phyloP scores from a whole-genome alignment of 139 green algal genomes.

The Chlorella sorokiniana region DNA sequence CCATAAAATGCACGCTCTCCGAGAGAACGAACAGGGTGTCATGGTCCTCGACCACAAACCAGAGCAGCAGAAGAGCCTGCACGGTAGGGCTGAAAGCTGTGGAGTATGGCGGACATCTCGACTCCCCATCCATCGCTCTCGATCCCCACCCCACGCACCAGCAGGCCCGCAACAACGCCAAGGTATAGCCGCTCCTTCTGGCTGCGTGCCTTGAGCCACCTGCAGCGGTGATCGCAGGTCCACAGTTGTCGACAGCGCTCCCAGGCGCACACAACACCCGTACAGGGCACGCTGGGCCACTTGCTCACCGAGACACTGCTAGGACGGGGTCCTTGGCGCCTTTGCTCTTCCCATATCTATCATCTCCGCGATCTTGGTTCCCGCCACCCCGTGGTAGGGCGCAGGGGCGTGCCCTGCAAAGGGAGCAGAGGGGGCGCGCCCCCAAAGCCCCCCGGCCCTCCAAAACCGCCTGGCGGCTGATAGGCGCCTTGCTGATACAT shows the following conservation, averaged over 20 bases:
- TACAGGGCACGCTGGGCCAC: not conserved
- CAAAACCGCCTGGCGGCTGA: conserved; percentile 11
- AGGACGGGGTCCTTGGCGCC: conserved; percentile 48
- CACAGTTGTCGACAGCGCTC: not conserved
- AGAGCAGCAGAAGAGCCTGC: conserved; percentile 61
- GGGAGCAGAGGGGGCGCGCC: not conserved
- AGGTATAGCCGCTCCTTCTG: conserved; percentile 65
- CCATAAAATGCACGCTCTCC: conserved; percentile 92
- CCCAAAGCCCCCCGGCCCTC: not conserved
- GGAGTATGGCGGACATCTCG: not conserved
- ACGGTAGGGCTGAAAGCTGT: not conserved
- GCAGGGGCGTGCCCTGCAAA: conserved; percentile 14
- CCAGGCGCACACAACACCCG: not conserved
- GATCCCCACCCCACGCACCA: conserved; percentile 52
- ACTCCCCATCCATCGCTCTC: not conserved
- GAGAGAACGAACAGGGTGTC: conserved; percentile 97
- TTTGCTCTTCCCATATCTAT: conserved; percentile 24
- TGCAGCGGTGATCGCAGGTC: not conserved
- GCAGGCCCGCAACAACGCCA: conserved; percentile 47
- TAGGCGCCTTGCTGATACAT: conserved; percentile 13
- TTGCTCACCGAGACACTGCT: conserved; percentile 27
- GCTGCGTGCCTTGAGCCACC: conserved; percentile 78
- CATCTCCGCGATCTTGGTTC: not conserved
- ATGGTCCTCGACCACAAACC: conserved; percentile 93
- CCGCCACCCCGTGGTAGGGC: conserved; percentile 1